Evolutionary conservation across 768 basidiomycete species (phyloP).

Genomic region (Suillus alpinus): DNA sequence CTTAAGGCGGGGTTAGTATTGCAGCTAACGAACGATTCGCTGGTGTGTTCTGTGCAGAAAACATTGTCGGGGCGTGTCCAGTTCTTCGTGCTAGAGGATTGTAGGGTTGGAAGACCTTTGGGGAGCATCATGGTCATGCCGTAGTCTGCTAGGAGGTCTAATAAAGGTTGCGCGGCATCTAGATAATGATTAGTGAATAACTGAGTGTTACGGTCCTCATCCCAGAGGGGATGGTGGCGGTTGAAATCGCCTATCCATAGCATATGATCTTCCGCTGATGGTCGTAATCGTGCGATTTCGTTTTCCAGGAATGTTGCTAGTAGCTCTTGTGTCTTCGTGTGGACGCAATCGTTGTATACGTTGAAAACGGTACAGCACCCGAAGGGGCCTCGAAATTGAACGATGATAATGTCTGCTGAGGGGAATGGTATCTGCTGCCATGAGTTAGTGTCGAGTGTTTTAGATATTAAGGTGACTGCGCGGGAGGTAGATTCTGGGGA

Average conservation of each 20-base stretch:
- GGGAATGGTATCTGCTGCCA: conserved; percentile 10
- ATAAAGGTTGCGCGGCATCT: background rate
- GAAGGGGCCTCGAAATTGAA: background rate
- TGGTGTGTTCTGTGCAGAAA: background rate
- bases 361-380: conserved; percentile 2
- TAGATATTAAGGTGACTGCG: conserved; percentile 9
- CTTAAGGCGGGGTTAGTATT: background rate
- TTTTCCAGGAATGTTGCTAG: background rate
- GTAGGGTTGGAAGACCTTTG: conserved; percentile 4
- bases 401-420: background rate
- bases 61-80: conserved; percentile 11
- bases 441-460: background rate
- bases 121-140: conserved; percentile 6
- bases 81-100: conserved; percentile 2
- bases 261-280: conserved; percentile 4
- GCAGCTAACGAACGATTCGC: background rate
- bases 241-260: conserved; percentile 6
- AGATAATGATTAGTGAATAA: conserved; percentile 9
- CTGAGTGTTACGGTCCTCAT: conserved; percentile 13
- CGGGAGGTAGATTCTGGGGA: background rate
- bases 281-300: background rate
- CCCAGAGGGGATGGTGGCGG: no score
- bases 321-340: background rate
- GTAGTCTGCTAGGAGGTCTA: conserved; percentile 9
- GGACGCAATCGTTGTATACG: conserved; percentile 9